A percentile compares a stretch with the other conserved stretches of the same genome.
These are phyloP conservation scores for Aspergillus fijiensis DNA, from an alignment of 2,329 filamentous ascomycete species.

Conservation along the genomic window DNA sequence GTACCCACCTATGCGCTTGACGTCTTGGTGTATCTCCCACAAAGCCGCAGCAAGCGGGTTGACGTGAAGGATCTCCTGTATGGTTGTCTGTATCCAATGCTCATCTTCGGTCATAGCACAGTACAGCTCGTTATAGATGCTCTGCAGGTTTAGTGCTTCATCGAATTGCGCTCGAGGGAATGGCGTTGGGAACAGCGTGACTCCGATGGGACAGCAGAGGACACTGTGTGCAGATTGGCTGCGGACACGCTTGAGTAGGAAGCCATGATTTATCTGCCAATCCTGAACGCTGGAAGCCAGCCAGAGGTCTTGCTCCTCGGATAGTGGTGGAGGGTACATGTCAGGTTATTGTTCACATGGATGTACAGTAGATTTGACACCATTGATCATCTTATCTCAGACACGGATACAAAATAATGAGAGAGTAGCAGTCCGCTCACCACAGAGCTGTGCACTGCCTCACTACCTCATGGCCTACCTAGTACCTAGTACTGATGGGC, in stretches of 20 bases:
- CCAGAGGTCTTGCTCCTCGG: slow-evolving; percentile 39
- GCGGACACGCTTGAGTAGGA: slow-evolving; percentile 37
- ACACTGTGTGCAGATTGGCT: slow-evolving; percentile 28
- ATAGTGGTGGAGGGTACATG: slow-evolving; percentile 23
- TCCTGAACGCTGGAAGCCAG: slow-evolving; percentile 40
- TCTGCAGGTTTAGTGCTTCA: slow-evolving; percentile 57
- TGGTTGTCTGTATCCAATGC: slow-evolving; percentile 35
- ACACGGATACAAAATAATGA: too few species aligned
- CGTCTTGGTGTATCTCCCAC: slow-evolving; percentile 36
- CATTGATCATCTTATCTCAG: too few species aligned
- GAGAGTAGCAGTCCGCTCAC: too few species aligned
- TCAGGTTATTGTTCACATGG: too few species aligned
- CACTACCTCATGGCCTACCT: background rate
- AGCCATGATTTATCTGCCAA: slow-evolving; percentile 46
- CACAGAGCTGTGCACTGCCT: too few species aligned
- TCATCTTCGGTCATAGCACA: slow-evolving; percentile 42
- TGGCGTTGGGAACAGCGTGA: slow-evolving; percentile 35
- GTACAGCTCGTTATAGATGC: slow-evolving; percentile 57
- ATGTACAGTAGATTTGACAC: too few species aligned
- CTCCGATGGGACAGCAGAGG: slow-evolving; percentile 19
- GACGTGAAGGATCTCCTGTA: slow-evolving; percentile 29
- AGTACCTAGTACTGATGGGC: too few species aligned
- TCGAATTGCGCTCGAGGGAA: slow-evolving; percentile 37
- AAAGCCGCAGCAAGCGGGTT: slow-evolving; percentile 34
- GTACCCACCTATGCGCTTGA: slow-evolving; percentile 26